Base-by-base conservation (phyloP, 73 alveolate genomes). In the Durusdinium trenchii region DNA sequence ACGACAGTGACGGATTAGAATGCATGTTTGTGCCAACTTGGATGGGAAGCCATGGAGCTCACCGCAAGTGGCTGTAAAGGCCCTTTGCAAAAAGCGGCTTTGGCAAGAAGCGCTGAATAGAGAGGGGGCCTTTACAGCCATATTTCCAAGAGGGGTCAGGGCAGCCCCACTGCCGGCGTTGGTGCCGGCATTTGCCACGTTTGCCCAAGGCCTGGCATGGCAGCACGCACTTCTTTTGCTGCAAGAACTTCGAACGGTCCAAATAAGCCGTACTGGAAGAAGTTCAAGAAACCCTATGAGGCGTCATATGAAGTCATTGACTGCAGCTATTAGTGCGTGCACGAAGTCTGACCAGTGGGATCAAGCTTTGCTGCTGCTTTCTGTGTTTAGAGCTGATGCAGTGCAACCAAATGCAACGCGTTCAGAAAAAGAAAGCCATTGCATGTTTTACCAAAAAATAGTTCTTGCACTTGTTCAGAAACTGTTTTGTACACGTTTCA, bases 151-250 rank as follows among this genome's bases (percentile, higher is more conserved):
- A n/a, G n/a, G n/a, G n/a, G n/a, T n/a, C n/a, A 30, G 54, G 16
- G 61, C 36, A 12, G 61, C 6, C 6, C 18, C 6, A 18, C 62
- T 6, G 26, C 62, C 12, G 0, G 46, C 48, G 23, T 79, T 45
- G 69, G 48, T 47, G 32, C 48, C 69, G 90, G 90, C 48, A 47
- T 79, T 79, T 32, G 90, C 48, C 48, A 67, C 90, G 48, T 79
- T 61, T 79, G 90, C 90, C n/a, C 45, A 79, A 48, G 67, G 90
- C 47, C 64, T 47, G 10, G 90, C 90, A 61, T 79, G 90, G 90
- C 69, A 79, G 10, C 90, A 79, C 28, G 90, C 90, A 28, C 4
- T 79, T 12, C 67, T 3, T 20, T 47, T 79, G 28, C 52, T 79
- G 4, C n/a, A 47, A 47, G 69, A 47, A 45, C 64, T 79, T 43